Conservation (phyloP, 768 basidiomycete species). For the Coprinopsis marcescibilis region DNA sequence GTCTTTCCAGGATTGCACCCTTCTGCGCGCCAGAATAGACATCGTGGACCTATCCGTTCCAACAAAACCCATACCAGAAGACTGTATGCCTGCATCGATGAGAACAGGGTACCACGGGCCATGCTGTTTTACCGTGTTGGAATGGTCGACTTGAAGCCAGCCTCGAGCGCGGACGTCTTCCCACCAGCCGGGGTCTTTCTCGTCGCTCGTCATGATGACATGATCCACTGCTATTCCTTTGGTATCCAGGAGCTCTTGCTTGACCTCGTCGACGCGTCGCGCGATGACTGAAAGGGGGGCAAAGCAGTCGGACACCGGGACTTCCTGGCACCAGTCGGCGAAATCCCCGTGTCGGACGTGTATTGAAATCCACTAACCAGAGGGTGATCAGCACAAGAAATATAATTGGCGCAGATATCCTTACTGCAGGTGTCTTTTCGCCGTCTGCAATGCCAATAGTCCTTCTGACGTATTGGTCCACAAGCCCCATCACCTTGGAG, state of each 20-base stretch:
- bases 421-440: constrained; percentile 41
- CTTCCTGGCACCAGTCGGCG: constrained; percentile 35
- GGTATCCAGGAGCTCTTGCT: constrained; percentile 38
- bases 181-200: constrained; percentile 54
- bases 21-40: constrained; percentile 57
- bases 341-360: constrained; percentile 58
- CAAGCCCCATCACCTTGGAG: constrained; percentile 32
- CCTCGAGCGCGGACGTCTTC: constrained; percentile 41
- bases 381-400: not conserved
- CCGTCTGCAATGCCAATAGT: constrained; percentile 34
- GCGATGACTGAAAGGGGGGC: constrained; percentile 49
- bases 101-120: constrained; percentile 64
- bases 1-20: constrained; percentile 62
- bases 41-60: constrained; percentile 71
- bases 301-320: constrained; percentile 40
- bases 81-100: constrained; percentile 69
- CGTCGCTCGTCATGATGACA: constrained; percentile 64
- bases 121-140: constrained; percentile 37
- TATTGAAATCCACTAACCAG: constrained; percentile 47
- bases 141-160: constrained; percentile 50
- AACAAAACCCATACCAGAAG: constrained; percentile 59
- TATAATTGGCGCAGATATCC: constrained; percentile 15
- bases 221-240: constrained; percentile 42
- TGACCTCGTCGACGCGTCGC: constrained; percentile 51
- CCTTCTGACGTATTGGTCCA: constrained; percentile 39